Evolutionary conservation across 495 filamentous ascomycete species (phyloP).

Genomic region (Aspergillus indologenus): DNA sequence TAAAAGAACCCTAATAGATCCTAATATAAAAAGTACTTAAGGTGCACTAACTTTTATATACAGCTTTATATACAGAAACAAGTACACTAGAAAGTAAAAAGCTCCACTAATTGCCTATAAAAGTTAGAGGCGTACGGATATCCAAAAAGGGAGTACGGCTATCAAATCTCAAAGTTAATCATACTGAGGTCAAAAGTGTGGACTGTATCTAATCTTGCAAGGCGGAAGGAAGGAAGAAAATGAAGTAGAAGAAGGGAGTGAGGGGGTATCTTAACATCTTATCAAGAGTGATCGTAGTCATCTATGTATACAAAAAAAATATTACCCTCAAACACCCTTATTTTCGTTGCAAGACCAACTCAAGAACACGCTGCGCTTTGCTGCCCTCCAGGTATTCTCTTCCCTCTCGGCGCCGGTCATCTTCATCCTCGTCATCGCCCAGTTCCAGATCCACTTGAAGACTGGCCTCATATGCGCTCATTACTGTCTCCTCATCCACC

Average conservation of each 20-base stretch:
- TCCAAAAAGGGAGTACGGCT: no score
- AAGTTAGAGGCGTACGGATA: no score
- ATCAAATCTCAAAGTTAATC: no score
- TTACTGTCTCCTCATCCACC: conserved; percentile 91
- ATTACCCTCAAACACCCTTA: neutral
- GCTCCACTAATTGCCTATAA: no score
- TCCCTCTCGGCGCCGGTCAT: conserved; percentile 40
- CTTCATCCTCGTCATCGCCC: conserved; percentile 45
- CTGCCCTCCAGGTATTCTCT: conserved; percentile 70
- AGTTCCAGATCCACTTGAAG: conserved; percentile 65
- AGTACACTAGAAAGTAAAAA: no score
- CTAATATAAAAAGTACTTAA: no score
- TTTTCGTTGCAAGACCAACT: conserved; percentile 36
- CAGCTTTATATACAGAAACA: no score
- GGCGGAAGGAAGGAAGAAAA: neutral
- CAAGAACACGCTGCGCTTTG: conserved; percentile 62
- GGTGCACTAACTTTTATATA: no score
- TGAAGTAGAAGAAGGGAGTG: neutral
- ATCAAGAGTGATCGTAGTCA: neutral
- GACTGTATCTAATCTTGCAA: no score
- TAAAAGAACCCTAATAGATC: no score
- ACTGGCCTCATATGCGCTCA: conserved; percentile 73
- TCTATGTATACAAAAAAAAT: neutral
- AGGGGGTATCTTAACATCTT: conserved; percentile 7
- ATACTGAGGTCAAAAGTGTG: no score